Evolutionary conservation across 2,329 filamentous ascomycete genomes (phyloP).

Genomic region (Penicillium occitanis): DNA sequence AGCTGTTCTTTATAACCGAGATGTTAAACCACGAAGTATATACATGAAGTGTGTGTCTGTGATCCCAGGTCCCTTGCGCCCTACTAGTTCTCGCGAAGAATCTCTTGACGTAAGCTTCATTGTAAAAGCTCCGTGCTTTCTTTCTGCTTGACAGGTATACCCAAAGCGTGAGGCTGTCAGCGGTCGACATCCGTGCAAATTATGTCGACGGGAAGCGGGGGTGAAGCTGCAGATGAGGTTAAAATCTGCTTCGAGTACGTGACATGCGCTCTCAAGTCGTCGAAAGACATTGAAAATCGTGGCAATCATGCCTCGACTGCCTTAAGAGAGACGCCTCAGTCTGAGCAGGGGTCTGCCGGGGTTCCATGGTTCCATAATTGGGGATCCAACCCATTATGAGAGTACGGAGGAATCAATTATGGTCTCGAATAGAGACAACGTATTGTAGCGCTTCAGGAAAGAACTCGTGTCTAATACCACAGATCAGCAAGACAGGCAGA

Average conservation of each 20-base stretch:
- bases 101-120: background rate
- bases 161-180: background rate
- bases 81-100: background rate
- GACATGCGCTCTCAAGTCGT: background rate
- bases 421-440: background rate
- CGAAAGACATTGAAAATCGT: background rate
- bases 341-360: background rate
- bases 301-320: background rate
- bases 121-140: background rate
- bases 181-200: background rate
- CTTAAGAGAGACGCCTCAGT: background rate
- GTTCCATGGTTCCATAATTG: background rate
- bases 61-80: background rate
- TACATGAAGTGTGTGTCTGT: background rate
- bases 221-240: background rate
- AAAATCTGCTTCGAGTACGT: background rate
- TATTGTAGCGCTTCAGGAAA: conserved; percentile 12
- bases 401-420: background rate
- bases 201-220: background rate
- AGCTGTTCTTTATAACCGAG: too few relatives aligned
- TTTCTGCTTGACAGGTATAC: background rate
- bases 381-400: background rate
- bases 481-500: background rate
- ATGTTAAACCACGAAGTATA: background rate
- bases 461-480: conserved; percentile 7